Conservation (phyloP, 1,139 yeast genomes). For the Meyerozyma athensensis region DNA sequence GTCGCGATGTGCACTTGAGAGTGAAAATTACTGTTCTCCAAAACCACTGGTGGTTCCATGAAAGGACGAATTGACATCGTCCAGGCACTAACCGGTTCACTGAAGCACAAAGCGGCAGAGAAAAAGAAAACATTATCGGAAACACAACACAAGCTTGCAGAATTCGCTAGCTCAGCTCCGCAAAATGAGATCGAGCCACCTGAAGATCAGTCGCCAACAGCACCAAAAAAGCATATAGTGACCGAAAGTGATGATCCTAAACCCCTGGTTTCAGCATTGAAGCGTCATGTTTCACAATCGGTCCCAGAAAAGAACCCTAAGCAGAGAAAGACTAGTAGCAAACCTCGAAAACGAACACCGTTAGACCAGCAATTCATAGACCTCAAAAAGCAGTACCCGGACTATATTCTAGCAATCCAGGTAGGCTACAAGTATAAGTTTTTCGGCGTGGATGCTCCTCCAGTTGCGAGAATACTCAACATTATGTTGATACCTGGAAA, state of each 20-base stretch:
- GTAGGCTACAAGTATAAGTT: constrained; percentile 90
- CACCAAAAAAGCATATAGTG: background rate
- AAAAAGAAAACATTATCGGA: no score
- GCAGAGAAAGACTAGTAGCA: constrained; percentile 9
- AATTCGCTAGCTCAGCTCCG: no score
- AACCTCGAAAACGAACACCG: constrained; percentile 48
- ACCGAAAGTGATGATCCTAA: background rate
- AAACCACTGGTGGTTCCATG: background rate
- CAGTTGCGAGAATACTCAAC: constrained; percentile 60
- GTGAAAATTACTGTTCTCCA: no score
- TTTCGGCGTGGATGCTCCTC: constrained; percentile 77
- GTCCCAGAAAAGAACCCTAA: background rate
- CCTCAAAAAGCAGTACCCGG: constrained; percentile 54
- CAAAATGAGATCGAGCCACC: background rate
- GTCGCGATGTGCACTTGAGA: background rate
- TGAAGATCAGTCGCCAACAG: no score
- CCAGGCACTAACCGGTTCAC: no score
- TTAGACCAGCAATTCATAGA: constrained; percentile 72
- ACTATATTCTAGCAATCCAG: constrained; percentile 72
- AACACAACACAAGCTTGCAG: no score
- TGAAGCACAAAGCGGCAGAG: no score
- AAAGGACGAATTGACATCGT: background rate
- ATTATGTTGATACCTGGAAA: constrained; percentile 72
- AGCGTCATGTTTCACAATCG: background rate
- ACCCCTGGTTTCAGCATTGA: no score